These are phyloP conservation scores for Raffaelea albimanens DNA, from an alignment of 2,329 filamentous ascomycete species.

Conservation along the genomic window DNA sequence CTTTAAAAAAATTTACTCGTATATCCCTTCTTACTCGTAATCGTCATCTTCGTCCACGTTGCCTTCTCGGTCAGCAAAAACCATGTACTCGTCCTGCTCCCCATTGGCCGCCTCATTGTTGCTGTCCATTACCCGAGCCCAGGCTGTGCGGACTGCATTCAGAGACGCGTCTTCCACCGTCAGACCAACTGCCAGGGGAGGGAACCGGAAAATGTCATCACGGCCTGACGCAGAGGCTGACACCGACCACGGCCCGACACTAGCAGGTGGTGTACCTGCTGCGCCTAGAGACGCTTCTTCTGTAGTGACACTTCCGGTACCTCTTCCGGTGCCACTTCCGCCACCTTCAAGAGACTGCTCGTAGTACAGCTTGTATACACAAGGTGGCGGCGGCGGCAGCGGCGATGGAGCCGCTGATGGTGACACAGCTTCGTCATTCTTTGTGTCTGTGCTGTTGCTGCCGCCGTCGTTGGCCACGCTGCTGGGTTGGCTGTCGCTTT, in stretches of 20 bases:
- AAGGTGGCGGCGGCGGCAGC: slow-evolving; percentile 14
- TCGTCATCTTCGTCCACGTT: slow-evolving; percentile 39
- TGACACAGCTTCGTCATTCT: slow-evolving; percentile 5
- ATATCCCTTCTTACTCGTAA: neutral
- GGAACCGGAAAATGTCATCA: slow-evolving; percentile 40
- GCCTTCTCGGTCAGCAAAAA: slow-evolving; percentile 66
- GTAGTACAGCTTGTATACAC: slow-evolving; percentile 46
- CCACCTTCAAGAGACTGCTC: slow-evolving; percentile 33
- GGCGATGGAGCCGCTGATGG: neutral
- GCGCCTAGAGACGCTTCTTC: no score
- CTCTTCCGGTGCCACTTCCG: neutral
- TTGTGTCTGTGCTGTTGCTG: neutral
- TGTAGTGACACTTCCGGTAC: neutral
- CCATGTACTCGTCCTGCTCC: slow-evolving; percentile 52
- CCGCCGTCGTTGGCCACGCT: slow-evolving; percentile 22
- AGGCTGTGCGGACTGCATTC: slow-evolving; percentile 57
- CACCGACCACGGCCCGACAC: slow-evolving; percentile 14
- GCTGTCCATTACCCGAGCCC: slow-evolving; percentile 49
- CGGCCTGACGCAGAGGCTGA: neutral
- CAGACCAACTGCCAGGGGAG: slow-evolving; percentile 52
- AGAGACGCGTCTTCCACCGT: slow-evolving; percentile 66
- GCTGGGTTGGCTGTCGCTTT: no score
- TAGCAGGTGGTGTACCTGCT: neutral
- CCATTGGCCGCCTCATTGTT: no score
- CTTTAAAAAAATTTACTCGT: no score